phyloP scores from a whole-genome alignment of 768 basidiomycete species.

The Boletus reticulatus region DNA sequence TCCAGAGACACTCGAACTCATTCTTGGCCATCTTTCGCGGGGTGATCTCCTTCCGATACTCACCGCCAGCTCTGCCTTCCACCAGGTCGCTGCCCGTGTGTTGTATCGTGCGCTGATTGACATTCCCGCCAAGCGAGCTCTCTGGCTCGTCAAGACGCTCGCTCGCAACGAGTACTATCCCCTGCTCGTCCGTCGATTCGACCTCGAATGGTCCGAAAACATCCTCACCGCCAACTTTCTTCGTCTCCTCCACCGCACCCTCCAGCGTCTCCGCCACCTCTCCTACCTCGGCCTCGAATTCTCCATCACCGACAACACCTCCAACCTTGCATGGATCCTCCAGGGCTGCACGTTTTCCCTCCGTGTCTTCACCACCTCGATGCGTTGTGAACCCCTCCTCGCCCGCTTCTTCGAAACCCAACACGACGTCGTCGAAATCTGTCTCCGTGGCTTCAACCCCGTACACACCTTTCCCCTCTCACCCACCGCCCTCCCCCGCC shows the following conservation, averaged over 20 bases:
- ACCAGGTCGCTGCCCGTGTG: conserved; percentile 29
- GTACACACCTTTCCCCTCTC: conserved; percentile 35
- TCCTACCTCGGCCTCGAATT: conserved; percentile 50
- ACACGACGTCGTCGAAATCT: conserved; percentile 47
- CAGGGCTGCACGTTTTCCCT: conserved; percentile 44
- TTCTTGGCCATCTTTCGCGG: conserved; percentile 26
- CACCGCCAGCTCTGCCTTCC: conserved; percentile 23
- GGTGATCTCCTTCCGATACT: conserved; percentile 27
- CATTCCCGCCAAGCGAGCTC: conserved; percentile 26
- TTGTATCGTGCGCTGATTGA: conserved; percentile 40
- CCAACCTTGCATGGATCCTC: conserved; percentile 48
- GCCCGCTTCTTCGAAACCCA: conserved; percentile 53
- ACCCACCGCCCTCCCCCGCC: conserved; percentile 43
- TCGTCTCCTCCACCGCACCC: conserved; percentile 43
- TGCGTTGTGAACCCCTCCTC: conserved; percentile 48
- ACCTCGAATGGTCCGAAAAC: conserved; percentile 40
- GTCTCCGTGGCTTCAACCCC: conserved; percentile 51
- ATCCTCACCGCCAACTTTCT: conserved; percentile 49
- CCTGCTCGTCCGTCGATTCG: conserved; percentile 43
- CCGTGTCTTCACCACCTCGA: conserved; percentile 50
- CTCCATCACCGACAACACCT: conserved; percentile 32
- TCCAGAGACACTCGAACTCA: conserved; percentile 36
- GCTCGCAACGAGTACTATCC: conserved; percentile 36
- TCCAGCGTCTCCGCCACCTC: conserved; percentile 40
- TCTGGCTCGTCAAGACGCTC: conserved; percentile 42